Evolutionary conservation across 1,139 yeast genomes (phyloP).

Genomic region (Sugiyamaella paludigena): DNA sequence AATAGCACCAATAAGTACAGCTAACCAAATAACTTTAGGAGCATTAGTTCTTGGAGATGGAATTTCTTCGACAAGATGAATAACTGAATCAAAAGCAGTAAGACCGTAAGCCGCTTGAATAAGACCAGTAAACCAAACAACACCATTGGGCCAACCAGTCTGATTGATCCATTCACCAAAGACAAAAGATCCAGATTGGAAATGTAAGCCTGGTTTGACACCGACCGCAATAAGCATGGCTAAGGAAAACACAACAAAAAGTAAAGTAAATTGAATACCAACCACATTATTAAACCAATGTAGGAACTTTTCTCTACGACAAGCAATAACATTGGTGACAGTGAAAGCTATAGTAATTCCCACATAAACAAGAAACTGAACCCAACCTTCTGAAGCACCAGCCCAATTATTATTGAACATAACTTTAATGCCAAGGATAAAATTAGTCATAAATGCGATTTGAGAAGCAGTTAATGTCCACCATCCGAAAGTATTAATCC

Average conservation of each 20-base stretch:
- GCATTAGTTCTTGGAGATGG: conserved; percentile 69
- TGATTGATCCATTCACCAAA: conserved; percentile 27
- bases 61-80: conserved; percentile 81
- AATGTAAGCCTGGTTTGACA: conserved; percentile 21
- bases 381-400: conserved; percentile 20
- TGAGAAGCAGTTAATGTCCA: conserved; percentile 25
- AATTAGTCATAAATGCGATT: conserved; percentile 26
- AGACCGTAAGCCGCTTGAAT: conserved; percentile 77
- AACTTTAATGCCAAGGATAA: conserved; percentile 20
- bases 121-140: conserved; percentile 50
- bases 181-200: conserved; percentile 25
- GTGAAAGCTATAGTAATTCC: conserved; percentile 22
- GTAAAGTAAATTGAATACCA: conserved; percentile 24
- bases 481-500: conserved; percentile 25
- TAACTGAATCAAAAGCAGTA: conserved; percentile 80
- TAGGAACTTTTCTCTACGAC: conserved; percentile 20
- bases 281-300: conserved; percentile 27
- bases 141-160: conserved; percentile 30
- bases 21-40: conserved; percentile 67
- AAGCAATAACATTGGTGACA: conserved; percentile 23
- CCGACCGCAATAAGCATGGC: conserved; percentile 25
- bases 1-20: conserved; percentile 61
- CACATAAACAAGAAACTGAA: conserved; percentile 18
- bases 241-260: conserved; percentile 24
- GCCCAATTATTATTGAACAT: conserved; percentile 19